A percentile compares a stretch with the other conserved stretches of the same genome.
These are phyloP conservation scores for Ascochyta clinopodiicola DNA, from an alignment of 2,329 filamentous ascomycete genomes.

Conservation along the genomic window DNA sequence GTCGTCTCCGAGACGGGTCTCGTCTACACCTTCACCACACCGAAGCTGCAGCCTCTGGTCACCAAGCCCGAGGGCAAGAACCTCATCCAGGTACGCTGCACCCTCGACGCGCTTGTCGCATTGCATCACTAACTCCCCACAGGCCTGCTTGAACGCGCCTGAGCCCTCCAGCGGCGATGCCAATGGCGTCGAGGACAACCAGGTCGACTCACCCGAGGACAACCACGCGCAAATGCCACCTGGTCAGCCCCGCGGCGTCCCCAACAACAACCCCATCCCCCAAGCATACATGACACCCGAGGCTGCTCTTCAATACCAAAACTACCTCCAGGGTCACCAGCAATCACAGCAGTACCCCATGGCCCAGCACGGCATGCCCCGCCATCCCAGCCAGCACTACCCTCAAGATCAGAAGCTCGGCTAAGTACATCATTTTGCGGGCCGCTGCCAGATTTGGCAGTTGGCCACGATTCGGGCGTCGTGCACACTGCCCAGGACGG, in stretches of 20 bases:
- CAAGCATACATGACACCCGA: conserved; percentile 69
- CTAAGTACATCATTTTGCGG: conserved; percentile 38
- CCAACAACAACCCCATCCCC: conserved; percentile 69
- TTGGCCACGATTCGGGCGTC: conserved; percentile 40
- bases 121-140: conserved; percentile 45
- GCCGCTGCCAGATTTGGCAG: conserved; percentile 32
- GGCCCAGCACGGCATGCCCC: conserved; percentile 77
- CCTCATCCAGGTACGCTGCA: conserved; percentile 83
- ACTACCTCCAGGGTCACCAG: conserved; percentile 73
- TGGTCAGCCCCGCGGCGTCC: conserved; percentile 71
- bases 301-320: conserved; percentile 81
- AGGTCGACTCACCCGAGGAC: conserved; percentile 90
- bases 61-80: conserved; percentile 99
- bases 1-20: conserved; percentile 97
- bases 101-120: conserved; percentile 10
- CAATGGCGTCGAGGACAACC: conserved; percentile 59
- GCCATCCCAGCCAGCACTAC: conserved; percentile 68
- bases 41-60: conserved; percentile 96
- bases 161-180: conserved; percentile 84
- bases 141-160: conserved; percentile 97
- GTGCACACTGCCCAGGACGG: conserved; percentile 44
- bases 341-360: conserved; percentile 76
- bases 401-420: conserved; percentile 63
- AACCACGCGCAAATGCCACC: conserved; percentile 78
- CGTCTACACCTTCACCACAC: conserved; percentile 98